These are phyloP conservation scores for Rhizophagus prolifer DNA, from an alignment of 192 early-diverging fungal genomes.

Conservation along the genomic window DNA sequence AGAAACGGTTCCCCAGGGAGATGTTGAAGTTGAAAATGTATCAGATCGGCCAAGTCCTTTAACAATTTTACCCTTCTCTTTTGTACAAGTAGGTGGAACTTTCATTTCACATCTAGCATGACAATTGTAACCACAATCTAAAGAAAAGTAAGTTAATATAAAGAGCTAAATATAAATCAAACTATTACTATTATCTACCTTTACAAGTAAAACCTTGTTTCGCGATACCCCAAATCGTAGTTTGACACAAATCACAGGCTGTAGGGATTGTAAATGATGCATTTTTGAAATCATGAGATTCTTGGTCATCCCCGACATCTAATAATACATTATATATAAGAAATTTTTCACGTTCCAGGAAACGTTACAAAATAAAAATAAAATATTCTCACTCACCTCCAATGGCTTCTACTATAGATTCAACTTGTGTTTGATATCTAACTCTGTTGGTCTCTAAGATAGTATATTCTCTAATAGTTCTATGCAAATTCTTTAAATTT, in stretches of 20 bases:
- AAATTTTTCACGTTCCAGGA: neutral
- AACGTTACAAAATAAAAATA: neutral
- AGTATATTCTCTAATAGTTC: slow-evolving; percentile 50
- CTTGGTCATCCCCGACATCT: slow-evolving; percentile 53
- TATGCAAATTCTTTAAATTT: slow-evolving; percentile 50
- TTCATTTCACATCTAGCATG: slow-evolving; percentile 83
- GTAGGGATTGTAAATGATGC: slow-evolving; percentile 75
- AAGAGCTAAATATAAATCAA: neutral
- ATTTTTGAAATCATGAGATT: slow-evolving; percentile 65
- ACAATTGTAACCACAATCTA: slow-evolving; percentile 68
- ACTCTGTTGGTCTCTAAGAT: slow-evolving; percentile 47
- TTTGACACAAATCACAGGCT: slow-evolving; percentile 70
- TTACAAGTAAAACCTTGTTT: slow-evolving; percentile 71
- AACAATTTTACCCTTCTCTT: slow-evolving; percentile 52
- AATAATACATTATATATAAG: slow-evolving; percentile 12
- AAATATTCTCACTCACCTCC: slow-evolving; percentile 50
- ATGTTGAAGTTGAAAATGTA: slow-evolving; percentile 25
- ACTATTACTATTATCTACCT: slow-evolving; percentile 34
- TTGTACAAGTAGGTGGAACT: slow-evolving; percentile 64
- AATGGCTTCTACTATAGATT: slow-evolving; percentile 58
- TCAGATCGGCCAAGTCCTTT: slow-evolving; percentile 34
- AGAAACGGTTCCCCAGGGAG: slow-evolving; percentile 33
- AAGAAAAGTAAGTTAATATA: neutral
- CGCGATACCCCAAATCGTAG: slow-evolving; percentile 75
- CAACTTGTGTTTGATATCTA: slow-evolving; percentile 58